Evolutionary conservation across 305 asterid species (phyloP).

Genomic region (Solanum chacoense): DNA sequence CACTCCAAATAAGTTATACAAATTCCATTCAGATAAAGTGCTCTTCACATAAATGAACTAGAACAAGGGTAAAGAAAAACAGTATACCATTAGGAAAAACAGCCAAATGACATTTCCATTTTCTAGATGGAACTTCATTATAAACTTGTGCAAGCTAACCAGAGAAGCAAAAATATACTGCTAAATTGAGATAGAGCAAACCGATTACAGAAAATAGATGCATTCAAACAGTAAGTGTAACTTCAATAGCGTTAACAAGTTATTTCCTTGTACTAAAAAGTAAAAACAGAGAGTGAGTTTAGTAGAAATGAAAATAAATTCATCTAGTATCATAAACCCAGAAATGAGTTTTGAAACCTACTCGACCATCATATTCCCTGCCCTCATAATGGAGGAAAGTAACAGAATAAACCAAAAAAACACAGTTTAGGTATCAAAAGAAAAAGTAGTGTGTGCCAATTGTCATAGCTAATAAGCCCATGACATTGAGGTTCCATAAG

Average conservation of each 20-base stretch:
- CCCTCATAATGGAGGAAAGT: not conserved
- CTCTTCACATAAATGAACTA: not conserved
- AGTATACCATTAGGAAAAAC: not conserved
- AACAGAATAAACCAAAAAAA: not conserved
- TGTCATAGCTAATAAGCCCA: not conserved
- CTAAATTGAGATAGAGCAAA: not conserved
- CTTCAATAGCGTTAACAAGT: not conserved
- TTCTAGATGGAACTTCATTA: not conserved
- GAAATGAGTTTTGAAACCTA: not conserved
- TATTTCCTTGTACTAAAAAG: slow-evolving; percentile 1
- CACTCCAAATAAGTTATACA: slow-evolving; percentile 17
- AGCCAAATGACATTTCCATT: not conserved
- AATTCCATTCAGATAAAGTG: not conserved
- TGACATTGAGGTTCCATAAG: not conserved
- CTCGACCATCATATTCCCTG: not conserved
- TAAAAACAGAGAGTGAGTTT: not conserved
- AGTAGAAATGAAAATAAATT: not conserved
- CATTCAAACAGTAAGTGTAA: not conserved
- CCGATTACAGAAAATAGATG: not conserved
- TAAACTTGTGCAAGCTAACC: not conserved
- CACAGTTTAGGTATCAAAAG: not conserved
- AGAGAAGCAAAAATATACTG: not conserved
- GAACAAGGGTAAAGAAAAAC: not conserved
- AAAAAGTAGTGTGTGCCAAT: not conserved
- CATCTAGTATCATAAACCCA: not conserved